phyloP scores from a whole-genome alignment of 2,329 filamentous ascomycete species.

The Podosphaera xanthii region DNA sequence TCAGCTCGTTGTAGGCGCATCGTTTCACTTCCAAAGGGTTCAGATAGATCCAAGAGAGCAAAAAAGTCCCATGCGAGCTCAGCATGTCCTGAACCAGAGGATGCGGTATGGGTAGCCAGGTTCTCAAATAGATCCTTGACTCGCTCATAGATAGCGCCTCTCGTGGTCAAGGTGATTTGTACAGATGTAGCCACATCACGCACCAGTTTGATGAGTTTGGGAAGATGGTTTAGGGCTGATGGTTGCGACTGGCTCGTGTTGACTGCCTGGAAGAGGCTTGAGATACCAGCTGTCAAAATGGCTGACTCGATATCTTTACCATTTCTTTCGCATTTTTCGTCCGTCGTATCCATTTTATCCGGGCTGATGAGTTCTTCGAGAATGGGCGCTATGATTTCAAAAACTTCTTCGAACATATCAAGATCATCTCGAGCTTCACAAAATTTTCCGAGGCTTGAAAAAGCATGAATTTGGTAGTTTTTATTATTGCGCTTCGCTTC shows the following conservation, averaged over 20 bases:
- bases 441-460: constrained; percentile 50
- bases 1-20: constrained; percentile 15
- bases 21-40: constrained; percentile 14
- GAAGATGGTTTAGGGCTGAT: constrained; percentile 10
- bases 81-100: constrained; percentile 1
- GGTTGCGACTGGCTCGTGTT: constrained; percentile 11
- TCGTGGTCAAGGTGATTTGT: constrained; percentile 13
- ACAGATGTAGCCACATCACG: constrained; percentile 10
- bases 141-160: constrained; percentile 14
- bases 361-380: constrained; percentile 35
- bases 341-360: constrained; percentile 38
- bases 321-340: constrained; percentile 9
- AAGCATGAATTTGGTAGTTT: constrained; percentile 56
- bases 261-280: constrained; percentile 14
- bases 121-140: constrained; percentile 13
- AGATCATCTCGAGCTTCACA: constrained; percentile 43
- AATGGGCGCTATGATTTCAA: constrained; percentile 36
- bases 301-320: constrained; percentile 10
- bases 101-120: constrained; percentile 9
- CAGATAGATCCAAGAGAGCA: constrained; percentile 11
- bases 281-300: constrained; percentile 14
- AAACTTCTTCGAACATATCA: constrained; percentile 45
- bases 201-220: constrained; percentile 10
- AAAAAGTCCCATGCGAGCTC: constrained; percentile 10
- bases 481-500: constrained; percentile 85